Evolutionary conservation across 2,329 filamentous ascomycete genomes (phyloP), one percentile per base, ranked within the genome.

Genomic region (Cordyceps cateniannulata): DNA sequence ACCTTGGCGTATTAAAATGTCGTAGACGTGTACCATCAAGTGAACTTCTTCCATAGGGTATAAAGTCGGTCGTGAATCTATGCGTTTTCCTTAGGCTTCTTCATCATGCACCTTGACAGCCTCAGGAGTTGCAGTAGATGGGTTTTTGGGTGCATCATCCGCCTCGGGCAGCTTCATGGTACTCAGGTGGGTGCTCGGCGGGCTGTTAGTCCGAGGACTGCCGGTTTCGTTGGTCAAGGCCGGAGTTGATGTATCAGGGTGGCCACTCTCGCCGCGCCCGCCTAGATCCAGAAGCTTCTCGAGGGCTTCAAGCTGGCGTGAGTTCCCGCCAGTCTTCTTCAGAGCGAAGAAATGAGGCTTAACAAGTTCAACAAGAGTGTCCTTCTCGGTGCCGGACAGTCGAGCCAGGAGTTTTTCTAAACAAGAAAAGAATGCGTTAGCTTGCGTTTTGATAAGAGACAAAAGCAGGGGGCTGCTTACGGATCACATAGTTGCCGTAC

Each of bases 401-500:
- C 83, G 77, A 8, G 76, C 79, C 38, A 96, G 79, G 5, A 97
- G 81, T 76, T 93, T 96, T 76, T 97, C 91, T 96, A 70, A 35
- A 24, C 18, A 24, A 18, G 12, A 32, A 32, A 32, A 32, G 27
- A 29, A 29, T 4, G 27, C 18, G 62, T 69, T 63, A 69, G 66
- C 48, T 40, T 5, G 40, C 22, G 47, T 18, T n/a, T n/a, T 14
- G n/a, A 24, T n/a, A 22, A 53, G 48, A 12, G 24, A n/a, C 27
- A 85, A 16, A 12, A 32, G 18, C 18, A n/a, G 18, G 2, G 8
- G 24, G 3, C 9, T 14, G 73, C 91, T 85, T 85, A 96, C 92
- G 93, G 63, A 98, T 89, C 6, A 98, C 93, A 71, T 98, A 99
- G 73, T 99, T 99, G 63, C 91, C 95, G 72, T 88, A 98, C 65